Evolutionary conservation across 75 land plant species (phyloP).

Genomic region (Picea glauca): DNA sequence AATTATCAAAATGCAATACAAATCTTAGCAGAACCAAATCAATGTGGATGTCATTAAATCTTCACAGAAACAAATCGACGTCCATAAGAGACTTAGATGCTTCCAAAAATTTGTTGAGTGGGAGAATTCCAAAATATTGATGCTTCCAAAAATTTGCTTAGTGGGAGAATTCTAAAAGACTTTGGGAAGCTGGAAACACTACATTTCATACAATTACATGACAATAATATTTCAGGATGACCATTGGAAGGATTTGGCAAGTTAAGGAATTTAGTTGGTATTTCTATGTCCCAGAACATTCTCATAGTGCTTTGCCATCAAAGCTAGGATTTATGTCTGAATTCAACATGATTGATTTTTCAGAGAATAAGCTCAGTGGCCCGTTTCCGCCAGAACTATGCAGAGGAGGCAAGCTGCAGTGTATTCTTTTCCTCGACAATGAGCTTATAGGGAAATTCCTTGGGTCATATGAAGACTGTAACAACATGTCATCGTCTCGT

Average conservation of each 20-base stretch:
- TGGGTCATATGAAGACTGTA: constrained; percentile 30
- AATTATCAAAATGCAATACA: too few relatives aligned
- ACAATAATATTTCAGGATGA: constrained; percentile 16
- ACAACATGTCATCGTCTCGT: too few relatives aligned
- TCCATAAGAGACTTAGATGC: too few relatives aligned
- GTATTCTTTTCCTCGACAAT: constrained; percentile 49
- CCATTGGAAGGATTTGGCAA: constrained; percentile 31
- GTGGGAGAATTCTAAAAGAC: constrained; percentile 59
- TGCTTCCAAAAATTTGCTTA: constrained; percentile 47
- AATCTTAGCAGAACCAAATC: too few relatives aligned
- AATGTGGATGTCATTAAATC: too few relatives aligned
- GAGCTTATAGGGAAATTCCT: constrained; percentile 49
- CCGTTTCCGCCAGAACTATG: constrained; percentile 48
- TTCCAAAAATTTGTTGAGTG: too few relatives aligned
- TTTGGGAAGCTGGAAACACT: constrained; percentile 44
- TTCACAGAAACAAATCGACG: too few relatives aligned
- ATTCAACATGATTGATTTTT: constrained; percentile 58
- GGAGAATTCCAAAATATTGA: too few relatives aligned
- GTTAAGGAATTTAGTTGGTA: constrained; percentile 15
- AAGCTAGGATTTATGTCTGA: constrained; percentile 48
- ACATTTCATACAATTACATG: constrained; percentile 45
- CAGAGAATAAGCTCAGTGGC: constrained; percentile 67
- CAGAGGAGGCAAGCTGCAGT: constrained; percentile 40
- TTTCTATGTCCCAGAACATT: constrained; percentile 53
- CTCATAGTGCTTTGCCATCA: constrained; percentile 62